Percentiles rank a stretch among this genome's conserved stretches.
Conservation (phyloP, 2,329 filamentous ascomycete species). For the Periconia sp. region DNA sequence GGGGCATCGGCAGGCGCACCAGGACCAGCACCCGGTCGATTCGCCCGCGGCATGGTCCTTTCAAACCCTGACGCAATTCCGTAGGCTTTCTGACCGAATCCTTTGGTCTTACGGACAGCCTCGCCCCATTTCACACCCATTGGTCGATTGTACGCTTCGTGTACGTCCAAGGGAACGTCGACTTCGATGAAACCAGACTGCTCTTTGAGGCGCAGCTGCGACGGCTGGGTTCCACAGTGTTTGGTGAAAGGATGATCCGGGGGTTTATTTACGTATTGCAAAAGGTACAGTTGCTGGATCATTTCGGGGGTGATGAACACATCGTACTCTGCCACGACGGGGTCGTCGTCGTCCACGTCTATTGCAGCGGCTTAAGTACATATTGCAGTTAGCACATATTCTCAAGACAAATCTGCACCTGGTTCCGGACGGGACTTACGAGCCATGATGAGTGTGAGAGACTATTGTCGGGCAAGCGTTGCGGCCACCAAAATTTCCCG, state of each 20-base stretch:
- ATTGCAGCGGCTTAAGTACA: constrained; percentile 23
- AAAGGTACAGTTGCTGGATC: constrained; percentile 65
- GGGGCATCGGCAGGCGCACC: constrained; percentile 28
- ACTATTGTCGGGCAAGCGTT: constrained; percentile 12
- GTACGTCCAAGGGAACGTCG: constrained; percentile 78
- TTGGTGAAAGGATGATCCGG: constrained; percentile 68
- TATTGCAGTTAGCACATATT: background rate
- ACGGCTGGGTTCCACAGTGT: constrained; percentile 60
- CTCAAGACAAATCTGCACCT: background rate
- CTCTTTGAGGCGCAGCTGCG: constrained; percentile 81
- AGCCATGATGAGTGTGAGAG: constrained; percentile 27
- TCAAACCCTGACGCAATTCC: constrained; percentile 55
- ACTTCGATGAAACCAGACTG: constrained; percentile 85
- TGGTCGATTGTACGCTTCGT: constrained; percentile 79
- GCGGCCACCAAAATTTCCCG: constrained; percentile 24
- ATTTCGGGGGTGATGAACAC: constrained; percentile 85
- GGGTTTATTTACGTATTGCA: constrained; percentile 86
- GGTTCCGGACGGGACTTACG: constrained; percentile 19
- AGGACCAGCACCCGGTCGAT: constrained; percentile 33
- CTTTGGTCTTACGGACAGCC: constrained; percentile 64
- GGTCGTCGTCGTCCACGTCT: constrained; percentile 52
- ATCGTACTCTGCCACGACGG: constrained; percentile 68
- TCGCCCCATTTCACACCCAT: constrained; percentile 86
- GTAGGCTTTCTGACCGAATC: constrained; percentile 51
- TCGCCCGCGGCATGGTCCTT: constrained; percentile 36